Percentiles rank a stretch among this genome's conserved stretches.
phyloP scores from a whole-genome alignment of 805 yeast genomes.

The Wickerhamiella azyma region DNA sequence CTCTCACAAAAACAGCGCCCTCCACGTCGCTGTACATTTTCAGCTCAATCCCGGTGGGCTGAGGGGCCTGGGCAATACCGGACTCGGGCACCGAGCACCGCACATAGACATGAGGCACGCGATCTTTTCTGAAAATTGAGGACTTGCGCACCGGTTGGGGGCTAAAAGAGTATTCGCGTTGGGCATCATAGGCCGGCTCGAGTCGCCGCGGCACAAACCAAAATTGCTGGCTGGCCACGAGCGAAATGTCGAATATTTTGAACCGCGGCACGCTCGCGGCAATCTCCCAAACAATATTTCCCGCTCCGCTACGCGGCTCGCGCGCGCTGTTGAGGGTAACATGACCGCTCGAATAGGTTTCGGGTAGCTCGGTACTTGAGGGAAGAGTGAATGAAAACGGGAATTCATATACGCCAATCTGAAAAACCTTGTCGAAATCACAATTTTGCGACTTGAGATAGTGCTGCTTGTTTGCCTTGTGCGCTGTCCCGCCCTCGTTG shows the following conservation, averaged over 20 bases:
- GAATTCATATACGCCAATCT: slow-evolving; percentile 54
- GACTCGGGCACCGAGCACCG: not conserved
- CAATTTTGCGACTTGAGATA: not conserved
- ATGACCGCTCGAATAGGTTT: slow-evolving; percentile 5
- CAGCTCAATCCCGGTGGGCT: not conserved
- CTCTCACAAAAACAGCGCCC: not conserved
- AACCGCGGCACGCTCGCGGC: slow-evolving; percentile 2
- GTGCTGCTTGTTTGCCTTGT: not conserved
- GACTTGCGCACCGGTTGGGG: not conserved
- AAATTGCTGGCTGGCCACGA: slow-evolving; percentile 4
- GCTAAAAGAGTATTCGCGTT: not conserved
- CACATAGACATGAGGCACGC: not conserved
- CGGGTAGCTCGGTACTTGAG: slow-evolving; percentile 21
- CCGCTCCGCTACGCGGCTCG: slow-evolving; percentile 1
- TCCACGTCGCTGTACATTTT: slow-evolving; percentile 2
- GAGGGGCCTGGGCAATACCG: slow-evolving; percentile 3
- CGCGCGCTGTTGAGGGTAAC: slow-evolving; percentile 2
- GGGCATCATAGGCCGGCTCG: not conserved
- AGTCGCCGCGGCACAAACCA: slow-evolving; percentile 4
- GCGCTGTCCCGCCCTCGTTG: not conserved
- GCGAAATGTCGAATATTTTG: slow-evolving; percentile 6
- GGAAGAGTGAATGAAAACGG: slow-evolving; percentile 63
- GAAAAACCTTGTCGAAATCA: not conserved
- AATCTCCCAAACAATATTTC: slow-evolving; percentile 7
- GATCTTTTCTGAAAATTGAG: not conserved